These are phyloP conservation scores for Apiospora rasikravindrae DNA, from an alignment of 2,329 filamentous ascomycete species.

Conservation along the genomic window DNA sequence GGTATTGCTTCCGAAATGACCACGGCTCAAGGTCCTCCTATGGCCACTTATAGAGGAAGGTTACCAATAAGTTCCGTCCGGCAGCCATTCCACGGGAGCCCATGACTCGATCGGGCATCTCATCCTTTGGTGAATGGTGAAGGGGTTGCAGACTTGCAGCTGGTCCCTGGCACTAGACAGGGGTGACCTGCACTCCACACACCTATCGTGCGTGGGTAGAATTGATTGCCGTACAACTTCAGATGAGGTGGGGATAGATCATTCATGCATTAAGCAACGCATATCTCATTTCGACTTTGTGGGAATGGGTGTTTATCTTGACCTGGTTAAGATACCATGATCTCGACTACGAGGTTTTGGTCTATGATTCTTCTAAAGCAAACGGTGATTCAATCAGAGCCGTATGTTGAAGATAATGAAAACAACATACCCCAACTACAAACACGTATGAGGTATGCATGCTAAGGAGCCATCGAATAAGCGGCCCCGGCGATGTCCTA, in stretches of 20 bases:
- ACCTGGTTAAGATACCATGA: neutral
- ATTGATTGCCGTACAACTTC: neutral
- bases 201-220: neutral
- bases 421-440: neutral
- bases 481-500: conserved; percentile 1
- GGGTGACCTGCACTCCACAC: conserved; percentile 6
- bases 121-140: neutral
- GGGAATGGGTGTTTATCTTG: neutral
- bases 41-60: neutral
- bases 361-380: neutral
- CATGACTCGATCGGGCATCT: conserved; percentile 3
- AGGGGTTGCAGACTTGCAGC: neutral
- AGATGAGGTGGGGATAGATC: conserved; percentile 5
- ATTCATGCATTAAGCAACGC: neutral
- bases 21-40: neutral
- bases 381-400: neutral
- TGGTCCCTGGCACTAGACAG: neutral
- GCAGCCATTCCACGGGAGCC: neutral
- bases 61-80: neutral
- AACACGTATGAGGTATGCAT: neutral
- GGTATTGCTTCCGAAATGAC: neutral
- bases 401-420: neutral
- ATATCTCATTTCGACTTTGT: neutral
- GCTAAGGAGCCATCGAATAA: neutral
- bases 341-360: neutral